Evolutionary conservation across 176 grass and related monocot genomes (phyloP).

Genomic region (Eragrostis curvula): DNA sequence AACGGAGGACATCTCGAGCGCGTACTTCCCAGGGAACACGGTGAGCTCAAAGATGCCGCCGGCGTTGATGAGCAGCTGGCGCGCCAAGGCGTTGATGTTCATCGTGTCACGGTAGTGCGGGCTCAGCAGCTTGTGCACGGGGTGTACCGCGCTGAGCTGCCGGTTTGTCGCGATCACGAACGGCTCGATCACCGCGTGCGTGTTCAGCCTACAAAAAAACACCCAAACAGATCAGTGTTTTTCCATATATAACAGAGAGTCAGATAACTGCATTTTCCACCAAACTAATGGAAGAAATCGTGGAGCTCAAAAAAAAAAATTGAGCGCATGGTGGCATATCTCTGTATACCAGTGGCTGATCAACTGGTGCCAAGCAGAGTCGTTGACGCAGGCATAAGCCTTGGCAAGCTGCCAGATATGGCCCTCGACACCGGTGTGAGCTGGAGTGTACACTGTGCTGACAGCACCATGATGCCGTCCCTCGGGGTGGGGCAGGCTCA

Average conservation of each 20-base stretch:
- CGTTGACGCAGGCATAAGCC: constrained; percentile 86
- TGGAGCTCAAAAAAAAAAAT: neutral
- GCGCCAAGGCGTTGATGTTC: constrained; percentile 93
- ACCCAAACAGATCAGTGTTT: neutral
- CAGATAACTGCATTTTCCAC: neutral
- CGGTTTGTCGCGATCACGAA: constrained; percentile 80
- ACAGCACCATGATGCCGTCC: constrained; percentile 45
- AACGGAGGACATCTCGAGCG: constrained; percentile 66
- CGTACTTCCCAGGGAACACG: constrained; percentile 76
- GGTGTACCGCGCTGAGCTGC: constrained; percentile 77
- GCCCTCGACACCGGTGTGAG: constrained; percentile 38
- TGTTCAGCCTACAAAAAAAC: constrained; percentile 72
- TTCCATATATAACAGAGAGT: neutral
- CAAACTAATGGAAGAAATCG: neutral
- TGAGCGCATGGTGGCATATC: neutral
- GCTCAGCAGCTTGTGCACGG: constrained; percentile 82
- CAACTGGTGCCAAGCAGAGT: constrained; percentile 93
- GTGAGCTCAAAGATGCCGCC: constrained; percentile 74
- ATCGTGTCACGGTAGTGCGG: constrained; percentile 90
- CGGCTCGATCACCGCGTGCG: constrained; percentile 84
- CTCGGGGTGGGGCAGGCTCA: constrained; percentile 63
- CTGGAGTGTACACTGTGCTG: constrained; percentile 69
- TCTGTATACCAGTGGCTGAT: constrained; percentile 80
- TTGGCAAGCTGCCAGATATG: constrained; percentile 92
- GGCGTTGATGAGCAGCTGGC: constrained; percentile 78